These are phyloP conservation scores for Hemisphaericaspora xylofermentans DNA, from an alignment of 1,139 yeast species.

Conservation along the genomic window DNA sequence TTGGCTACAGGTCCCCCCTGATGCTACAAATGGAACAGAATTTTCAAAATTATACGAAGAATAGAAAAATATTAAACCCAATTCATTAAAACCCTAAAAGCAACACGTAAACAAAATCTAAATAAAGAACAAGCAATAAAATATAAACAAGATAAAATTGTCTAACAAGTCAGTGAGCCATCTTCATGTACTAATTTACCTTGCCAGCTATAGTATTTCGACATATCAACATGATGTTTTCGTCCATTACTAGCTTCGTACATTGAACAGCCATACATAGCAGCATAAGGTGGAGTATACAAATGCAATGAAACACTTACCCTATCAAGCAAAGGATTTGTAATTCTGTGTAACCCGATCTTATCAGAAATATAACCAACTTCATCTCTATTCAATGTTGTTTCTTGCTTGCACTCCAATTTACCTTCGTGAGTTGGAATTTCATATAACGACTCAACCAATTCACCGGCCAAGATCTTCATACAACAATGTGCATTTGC, in stretches of 20 bases:
- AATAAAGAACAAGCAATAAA: background rate
- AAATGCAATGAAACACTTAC: conserved; percentile 70
- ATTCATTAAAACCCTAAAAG: background rate
- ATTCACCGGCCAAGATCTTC: conserved; percentile 62
- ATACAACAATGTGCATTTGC: conserved; percentile 72
- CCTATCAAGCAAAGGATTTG: conserved; percentile 46
- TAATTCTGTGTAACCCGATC: conserved; percentile 66
- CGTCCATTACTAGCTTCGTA: conserved; percentile 55
- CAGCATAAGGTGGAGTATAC: conserved; percentile 78
- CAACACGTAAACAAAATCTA: background rate
- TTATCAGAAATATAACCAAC: conserved; percentile 70
- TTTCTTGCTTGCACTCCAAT: conserved; percentile 30
- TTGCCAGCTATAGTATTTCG: conserved; percentile 62
- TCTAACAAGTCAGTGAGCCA: conserved; percentile 34
- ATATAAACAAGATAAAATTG: background rate
- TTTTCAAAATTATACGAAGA: conserved; percentile 48
- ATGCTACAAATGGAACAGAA: conserved; percentile 54
- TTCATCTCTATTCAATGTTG: conserved; percentile 40
- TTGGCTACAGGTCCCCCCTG: conserved; percentile 77
- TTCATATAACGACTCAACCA: conserved; percentile 59
- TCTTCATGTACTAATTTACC: conserved; percentile 42
- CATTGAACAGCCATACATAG: conserved; percentile 63
- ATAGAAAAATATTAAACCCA: background rate
- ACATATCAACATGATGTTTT: conserved; percentile 59
- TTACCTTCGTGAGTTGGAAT: conserved; percentile 40